Evolutionary conservation across 2,329 filamentous ascomycete genomes (phyloP).

Genomic region (Cercospora sp.): DNA sequence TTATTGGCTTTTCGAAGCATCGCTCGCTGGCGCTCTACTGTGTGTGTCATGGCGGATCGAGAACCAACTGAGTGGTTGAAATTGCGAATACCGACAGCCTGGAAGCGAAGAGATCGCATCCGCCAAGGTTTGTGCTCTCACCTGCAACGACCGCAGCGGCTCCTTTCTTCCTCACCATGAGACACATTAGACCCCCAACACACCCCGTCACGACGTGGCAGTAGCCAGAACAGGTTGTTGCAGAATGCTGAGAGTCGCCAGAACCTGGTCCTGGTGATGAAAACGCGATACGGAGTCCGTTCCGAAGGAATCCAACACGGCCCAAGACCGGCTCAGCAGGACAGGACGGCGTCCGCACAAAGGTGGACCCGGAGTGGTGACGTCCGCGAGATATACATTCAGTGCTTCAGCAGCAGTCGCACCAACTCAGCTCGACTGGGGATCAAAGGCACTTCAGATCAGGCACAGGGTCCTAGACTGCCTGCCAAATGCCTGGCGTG

Average conservation of each 20-base stretch:
- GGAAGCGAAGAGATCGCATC: background rate
- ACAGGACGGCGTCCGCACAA: background rate
- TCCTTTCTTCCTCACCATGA: background rate
- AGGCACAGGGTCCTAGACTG: background rate
- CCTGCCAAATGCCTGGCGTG: background rate
- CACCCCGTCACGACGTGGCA: background rate
- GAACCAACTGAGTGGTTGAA: background rate
- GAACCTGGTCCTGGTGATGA: background rate
- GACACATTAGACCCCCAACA: background rate
- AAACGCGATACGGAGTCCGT: background rate
- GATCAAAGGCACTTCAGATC: background rate
- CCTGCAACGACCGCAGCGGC: background rate
- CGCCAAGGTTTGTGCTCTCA: background rate
- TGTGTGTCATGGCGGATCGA: background rate
- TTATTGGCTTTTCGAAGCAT: background rate
- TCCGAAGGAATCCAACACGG: background rate
- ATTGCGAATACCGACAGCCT: conserved; percentile 2
- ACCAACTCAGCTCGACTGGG: background rate
- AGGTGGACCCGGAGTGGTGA: background rate
- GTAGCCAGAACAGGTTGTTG: background rate
- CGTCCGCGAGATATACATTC: background rate
- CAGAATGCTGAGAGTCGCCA: background rate
- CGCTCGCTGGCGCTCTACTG: background rate
- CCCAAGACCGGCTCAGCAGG: background rate
- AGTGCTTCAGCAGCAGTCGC: background rate